Evolutionary conservation across 2,329 filamentous ascomycete species (phyloP).

Genomic region (Sporothrix brunneoviolacea): DNA sequence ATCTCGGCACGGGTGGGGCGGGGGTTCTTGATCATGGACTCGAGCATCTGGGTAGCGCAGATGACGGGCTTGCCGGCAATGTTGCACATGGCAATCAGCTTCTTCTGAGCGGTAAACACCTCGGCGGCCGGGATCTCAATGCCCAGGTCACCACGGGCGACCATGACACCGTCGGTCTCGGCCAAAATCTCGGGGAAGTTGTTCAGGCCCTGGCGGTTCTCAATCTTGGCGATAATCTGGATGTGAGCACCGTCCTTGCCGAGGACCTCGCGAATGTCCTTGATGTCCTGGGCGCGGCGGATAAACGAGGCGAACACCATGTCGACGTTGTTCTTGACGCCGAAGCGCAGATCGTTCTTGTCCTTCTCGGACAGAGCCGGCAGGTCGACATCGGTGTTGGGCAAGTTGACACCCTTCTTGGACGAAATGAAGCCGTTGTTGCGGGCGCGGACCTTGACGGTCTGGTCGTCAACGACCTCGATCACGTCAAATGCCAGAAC

Average conservation of each 20-base stretch:
- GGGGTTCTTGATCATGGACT: slow-evolving; percentile 99
- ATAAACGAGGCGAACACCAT: slow-evolving; percentile 99
- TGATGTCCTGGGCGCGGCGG: slow-evolving; percentile 87
- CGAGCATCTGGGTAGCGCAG: slow-evolving; percentile 98
- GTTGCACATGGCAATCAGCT: slow-evolving; percentile 99
- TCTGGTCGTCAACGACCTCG: slow-evolving; percentile 81
- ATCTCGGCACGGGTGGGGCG: slow-evolving; percentile 97
- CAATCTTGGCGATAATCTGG: slow-evolving; percentile 99
- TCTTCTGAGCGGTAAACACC: slow-evolving; percentile 99
- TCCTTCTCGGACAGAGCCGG: slow-evolving; percentile 98
- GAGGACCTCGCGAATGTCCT: slow-evolving; percentile 82
- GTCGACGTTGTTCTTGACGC: slow-evolving; percentile 97
- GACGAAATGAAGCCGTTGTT: slow-evolving; percentile 99
- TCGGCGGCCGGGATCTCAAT: slow-evolving; percentile 98
- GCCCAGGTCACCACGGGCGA: slow-evolving; percentile 94
- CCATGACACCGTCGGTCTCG: slow-evolving; percentile 99
- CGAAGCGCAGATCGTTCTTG: slow-evolving; percentile 86
- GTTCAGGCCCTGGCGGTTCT: slow-evolving; percentile 99
- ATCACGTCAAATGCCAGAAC: slow-evolving; percentile 95
- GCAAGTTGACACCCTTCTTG: slow-evolving; percentile 98
- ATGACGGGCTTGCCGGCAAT: slow-evolving; percentile 97
- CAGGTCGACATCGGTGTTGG: slow-evolving; percentile 97
- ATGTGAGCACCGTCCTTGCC: slow-evolving; percentile 91
- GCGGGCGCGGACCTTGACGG: slow-evolving; percentile 74
- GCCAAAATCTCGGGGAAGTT: slow-evolving; percentile 97